These are phyloP conservation scores for Musa itinerans DNA, from an alignment of 176 grass and related monocot species.

Conservation along the genomic window DNA sequence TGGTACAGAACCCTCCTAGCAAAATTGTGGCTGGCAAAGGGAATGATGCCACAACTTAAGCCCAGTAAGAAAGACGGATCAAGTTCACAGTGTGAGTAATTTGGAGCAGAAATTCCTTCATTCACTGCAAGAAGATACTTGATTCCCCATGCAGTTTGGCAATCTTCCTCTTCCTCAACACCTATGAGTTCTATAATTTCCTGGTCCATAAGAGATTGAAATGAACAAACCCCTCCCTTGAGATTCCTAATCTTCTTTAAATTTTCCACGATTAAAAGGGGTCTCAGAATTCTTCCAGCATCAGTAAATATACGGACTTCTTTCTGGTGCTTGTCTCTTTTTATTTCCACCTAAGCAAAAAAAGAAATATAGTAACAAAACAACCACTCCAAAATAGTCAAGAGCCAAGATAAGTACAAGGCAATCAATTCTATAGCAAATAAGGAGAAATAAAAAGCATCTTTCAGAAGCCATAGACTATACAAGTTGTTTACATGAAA, in stretches of 20 bases:
- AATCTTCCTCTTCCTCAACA: constrained; percentile 93
- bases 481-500: background rate
- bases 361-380: constrained; percentile 1
- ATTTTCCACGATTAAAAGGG: constrained; percentile 88
- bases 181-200: constrained; percentile 87
- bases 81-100: constrained; percentile 79
- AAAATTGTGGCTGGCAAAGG: constrained; percentile 97
- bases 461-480: background rate
- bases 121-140: constrained; percentile 40
- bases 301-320: constrained; percentile 94
- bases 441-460: background rate
- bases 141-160: constrained; percentile 70
- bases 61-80: constrained; percentile 79
- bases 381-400: background rate
- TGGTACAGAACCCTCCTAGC: constrained; percentile 82
- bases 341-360: constrained; percentile 81
- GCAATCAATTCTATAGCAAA: background rate
- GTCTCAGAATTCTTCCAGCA: constrained; percentile 70
- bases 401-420: background rate
- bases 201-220: constrained; percentile 72
- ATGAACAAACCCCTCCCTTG: constrained; percentile 46
- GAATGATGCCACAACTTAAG: constrained; percentile 79
- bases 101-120: constrained; percentile 31
- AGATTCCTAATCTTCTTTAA: constrained; percentile 65
- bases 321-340: constrained; percentile 67